Base-by-base conservation (phyloP, 768 basidiomycete genomes). In the Roridomyces roridus region DNA sequence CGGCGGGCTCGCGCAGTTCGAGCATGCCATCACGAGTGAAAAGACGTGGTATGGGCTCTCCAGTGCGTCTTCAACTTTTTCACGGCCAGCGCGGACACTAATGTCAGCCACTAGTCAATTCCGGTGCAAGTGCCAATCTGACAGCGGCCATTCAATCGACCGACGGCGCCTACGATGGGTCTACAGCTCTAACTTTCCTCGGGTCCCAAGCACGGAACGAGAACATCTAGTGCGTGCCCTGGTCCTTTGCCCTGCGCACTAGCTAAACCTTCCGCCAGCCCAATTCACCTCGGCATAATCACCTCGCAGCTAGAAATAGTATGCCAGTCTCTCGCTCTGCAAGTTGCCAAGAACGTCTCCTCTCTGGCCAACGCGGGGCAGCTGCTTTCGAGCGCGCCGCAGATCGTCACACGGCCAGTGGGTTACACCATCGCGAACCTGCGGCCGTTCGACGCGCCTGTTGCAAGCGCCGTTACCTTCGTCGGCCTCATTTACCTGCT, bases 401-500 rank as follows among this genome's bases (percentile, higher is more conserved):
- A 64, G 29, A 65, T 81, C 7, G 66, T 84, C 15, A 65, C 71
- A 10, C 63, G 68, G 21, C 78, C 82, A 3, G 51, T 80, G 5
- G 65, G 66, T 46, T 83, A 74, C 53, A 72, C 61, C 0, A 34
- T 78, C 4, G 45, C 70, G 18, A 81, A 84, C 44, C 51, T 78
- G 4, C 70, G 75, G 23, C 83, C 82, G 8, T 84, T 84, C 45
- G 75, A 84, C 51, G 65, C 78, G 18, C 73, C 80, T 37, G 78
- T 77, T 76, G 85, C 85, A 10, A 70, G 79, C 5, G 82, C 84
- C 3, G 77, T 82, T 5, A 80, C 79, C n/a, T 85, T 77, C 50
- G 80, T 84, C n/a, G 85, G 85, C 26, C 70, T 86, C 46, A 79
- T 86, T 25, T 85, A 83, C 64, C 74, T 81, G 26, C 66, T 79